Conservation (phyloP, 768 basidiomycete species). For the Pleurotus cornucopiae region DNA sequence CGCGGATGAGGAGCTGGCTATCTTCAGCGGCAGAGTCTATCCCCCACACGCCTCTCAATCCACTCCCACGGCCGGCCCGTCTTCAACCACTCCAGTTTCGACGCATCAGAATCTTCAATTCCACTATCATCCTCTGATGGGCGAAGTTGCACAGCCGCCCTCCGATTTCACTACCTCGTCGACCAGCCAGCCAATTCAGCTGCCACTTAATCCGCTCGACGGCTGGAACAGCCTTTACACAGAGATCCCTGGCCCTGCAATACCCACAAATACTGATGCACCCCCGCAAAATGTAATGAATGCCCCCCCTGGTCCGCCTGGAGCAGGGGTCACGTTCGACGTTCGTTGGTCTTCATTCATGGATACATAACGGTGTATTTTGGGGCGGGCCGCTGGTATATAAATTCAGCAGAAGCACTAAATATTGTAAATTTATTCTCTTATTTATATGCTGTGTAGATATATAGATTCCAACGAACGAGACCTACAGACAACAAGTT, state of each 20-base stretch:
- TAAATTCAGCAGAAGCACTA: not conserved
- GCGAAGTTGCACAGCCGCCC: not conserved
- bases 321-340: not conserved
- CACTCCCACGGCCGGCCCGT: not conserved
- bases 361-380: not conserved
- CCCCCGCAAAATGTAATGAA: not conserved
- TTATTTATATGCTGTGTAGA: too few relatives aligned
- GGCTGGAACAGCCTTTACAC: slow-evolving; percentile 4
- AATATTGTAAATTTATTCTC: not conserved
- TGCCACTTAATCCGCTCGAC: not conserved
- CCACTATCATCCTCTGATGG: not conserved
- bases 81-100: not conserved
- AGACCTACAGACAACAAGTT: too few relatives aligned
- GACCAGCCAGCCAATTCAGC: not conserved
- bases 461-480: too few relatives aligned
- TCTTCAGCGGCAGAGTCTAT: not conserved
- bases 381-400: not conserved
- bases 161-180: not conserved
- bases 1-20: not conserved
- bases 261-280: not conserved
- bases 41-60: not conserved
- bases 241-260: not conserved
- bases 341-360: slow-evolving; percentile 6
- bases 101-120: not conserved
- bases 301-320: not conserved